Evolutionary conservation across 2,329 filamentous ascomycete species (phyloP).

Genomic region (Arthrobotrys musiformis): DNA sequence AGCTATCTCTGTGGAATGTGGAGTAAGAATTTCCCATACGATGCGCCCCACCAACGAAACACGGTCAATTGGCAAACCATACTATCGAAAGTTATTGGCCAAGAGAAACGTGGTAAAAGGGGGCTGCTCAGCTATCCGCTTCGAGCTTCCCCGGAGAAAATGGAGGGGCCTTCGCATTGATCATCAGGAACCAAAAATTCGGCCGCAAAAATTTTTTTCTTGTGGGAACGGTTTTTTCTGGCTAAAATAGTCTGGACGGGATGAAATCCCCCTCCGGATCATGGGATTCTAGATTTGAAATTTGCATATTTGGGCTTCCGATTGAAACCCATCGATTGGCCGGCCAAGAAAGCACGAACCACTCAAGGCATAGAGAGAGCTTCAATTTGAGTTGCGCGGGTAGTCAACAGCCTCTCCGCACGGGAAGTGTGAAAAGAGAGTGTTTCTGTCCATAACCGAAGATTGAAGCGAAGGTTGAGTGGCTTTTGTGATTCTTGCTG

Average conservation of each 20-base stretch:
- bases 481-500: constrained; percentile 2
- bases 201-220: neutral
- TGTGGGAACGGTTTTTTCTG: too few relatives aligned
- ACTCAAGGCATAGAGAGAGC: neutral
- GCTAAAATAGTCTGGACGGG: neutral
- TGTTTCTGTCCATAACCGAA: neutral
- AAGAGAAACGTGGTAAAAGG: constrained; percentile 18
- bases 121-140: neutral
- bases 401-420: constrained; percentile 11
- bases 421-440: constrained; percentile 5
- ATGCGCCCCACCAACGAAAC: constrained; percentile 6
- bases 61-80: neutral
- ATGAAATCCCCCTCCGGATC: neutral
- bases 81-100: neutral
- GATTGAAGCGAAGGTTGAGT: constrained; percentile 10
- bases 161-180: neutral
- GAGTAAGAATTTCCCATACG: neutral
- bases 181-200: neutral
- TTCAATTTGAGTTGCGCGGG: constrained; percentile 11
- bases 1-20: constrained; percentile 16
- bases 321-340: neutral
- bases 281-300: neutral
- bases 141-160: constrained; percentile 4
- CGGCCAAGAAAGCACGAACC: constrained; percentile 7
- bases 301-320: too few relatives aligned